Evolutionary conservation across 495 filamentous ascomycete genomes (phyloP), one percentile per base, ranked within the genome.

Genomic region (Penicillium argentinense): DNA sequence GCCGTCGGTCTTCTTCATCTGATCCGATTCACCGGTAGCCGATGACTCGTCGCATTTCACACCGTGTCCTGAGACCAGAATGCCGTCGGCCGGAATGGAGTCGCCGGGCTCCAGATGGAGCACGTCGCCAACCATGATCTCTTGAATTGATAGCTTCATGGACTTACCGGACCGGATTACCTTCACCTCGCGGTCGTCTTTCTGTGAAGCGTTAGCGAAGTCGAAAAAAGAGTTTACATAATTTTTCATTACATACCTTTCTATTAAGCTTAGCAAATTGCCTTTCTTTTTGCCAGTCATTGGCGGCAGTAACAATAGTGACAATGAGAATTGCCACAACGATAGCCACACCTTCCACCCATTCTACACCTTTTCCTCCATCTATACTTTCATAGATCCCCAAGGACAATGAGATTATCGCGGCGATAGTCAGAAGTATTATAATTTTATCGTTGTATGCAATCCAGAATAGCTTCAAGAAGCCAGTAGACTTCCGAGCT

Each of bases 371-470:
- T 12, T 61, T 62, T 1, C 69, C 72, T 26, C 63, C 65, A 5
- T 67, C 69, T 0, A 74, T 51, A 0, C 69, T 68, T 63, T 89
- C 82, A 57, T 90, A 90, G 3, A 90, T 73, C 14, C 87, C 87
- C 36, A 90, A 67, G 22, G 79, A 84, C 40, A 90, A 72, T 5
- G 85, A 88, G 13, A 90, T 70, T 23, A 88, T 64, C 7, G 86
- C 87, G n/a, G 87, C 87, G 26, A 78, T 72, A 8, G 85, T 87
- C 39, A 90, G 68, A n/a, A 89, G 67, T 12, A 92, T 86, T 41
- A 95, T 72, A 19, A 95, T 86, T 50, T 89, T 89, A 68, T 95
- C 89, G 56, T 92, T 89, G 62, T 89, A 91, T 5, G 87, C 88
- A 57, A 85, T 83, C 88, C 88, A 95, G 60, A 91, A 84, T 25